A percentile compares a stretch with the other conserved stretches of the same genome.
phyloP scores from a whole-genome alignment of 306 rosid genomes.

The Sindora glabra region DNA sequence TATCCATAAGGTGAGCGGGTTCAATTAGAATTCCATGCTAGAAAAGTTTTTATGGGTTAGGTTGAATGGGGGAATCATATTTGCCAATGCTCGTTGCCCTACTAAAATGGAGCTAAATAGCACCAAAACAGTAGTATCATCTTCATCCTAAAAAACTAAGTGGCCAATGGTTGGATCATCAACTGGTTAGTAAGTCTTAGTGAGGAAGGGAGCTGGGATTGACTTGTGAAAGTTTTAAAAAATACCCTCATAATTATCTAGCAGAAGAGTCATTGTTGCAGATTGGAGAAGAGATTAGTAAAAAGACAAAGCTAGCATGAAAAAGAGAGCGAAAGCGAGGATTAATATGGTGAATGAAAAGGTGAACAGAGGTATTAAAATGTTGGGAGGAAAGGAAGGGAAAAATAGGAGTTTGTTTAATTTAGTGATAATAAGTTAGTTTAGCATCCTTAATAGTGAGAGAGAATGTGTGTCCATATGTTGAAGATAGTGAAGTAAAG shows the following conservation, averaged over 20 bases:
- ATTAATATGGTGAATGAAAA: background rate
- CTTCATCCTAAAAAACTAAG: conserved; percentile 96
- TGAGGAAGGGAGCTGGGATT: conserved; percentile 90
- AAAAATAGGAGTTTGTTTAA: background rate
- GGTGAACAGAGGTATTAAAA: conserved; percentile 23
- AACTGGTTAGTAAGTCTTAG: conserved; percentile 89
- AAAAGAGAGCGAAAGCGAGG: too few species aligned
- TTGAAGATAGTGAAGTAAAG: conserved; percentile 90
- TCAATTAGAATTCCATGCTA: too few species aligned
- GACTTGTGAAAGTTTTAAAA: conserved; percentile 74
- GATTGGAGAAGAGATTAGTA: too few species aligned
- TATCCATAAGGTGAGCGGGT: too few species aligned
- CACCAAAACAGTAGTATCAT: conserved; percentile 85
- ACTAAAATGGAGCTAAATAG: too few species aligned
- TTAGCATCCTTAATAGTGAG: conserved; percentile 45
- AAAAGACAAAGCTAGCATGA: too few species aligned
- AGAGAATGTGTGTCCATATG: conserved; percentile 94
- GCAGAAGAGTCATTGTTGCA: conserved; percentile 75
- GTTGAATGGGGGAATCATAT: too few species aligned
- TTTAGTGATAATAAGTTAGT: conserved; percentile 11
- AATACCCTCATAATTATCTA: conserved; percentile 77
- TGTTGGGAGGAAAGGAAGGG: conserved; percentile 4
- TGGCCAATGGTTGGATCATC: conserved; percentile 89
- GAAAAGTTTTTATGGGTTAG: too few species aligned
- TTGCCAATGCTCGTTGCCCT: too few species aligned